These are phyloP conservation scores for Daldinia sp. DNA, from an alignment of 2,329 filamentous ascomycete species.

Conservation along the genomic window DNA sequence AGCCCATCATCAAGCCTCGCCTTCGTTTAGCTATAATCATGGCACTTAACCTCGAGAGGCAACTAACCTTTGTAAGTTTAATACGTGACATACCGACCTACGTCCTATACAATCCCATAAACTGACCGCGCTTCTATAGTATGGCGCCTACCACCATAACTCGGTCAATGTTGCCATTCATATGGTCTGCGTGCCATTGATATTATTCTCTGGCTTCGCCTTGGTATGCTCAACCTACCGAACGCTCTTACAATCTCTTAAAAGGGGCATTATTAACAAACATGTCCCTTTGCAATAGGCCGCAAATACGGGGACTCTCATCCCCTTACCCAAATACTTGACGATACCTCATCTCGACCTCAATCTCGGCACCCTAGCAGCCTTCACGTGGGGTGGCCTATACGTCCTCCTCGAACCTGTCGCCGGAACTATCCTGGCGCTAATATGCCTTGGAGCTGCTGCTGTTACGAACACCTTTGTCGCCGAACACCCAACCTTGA, in stretches of 20 bases:
- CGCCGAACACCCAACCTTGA: slow-evolving; percentile 58
- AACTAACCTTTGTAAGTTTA: slow-evolving; percentile 78
- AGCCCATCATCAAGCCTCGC: slow-evolving; percentile 18
- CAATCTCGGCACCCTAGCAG: slow-evolving; percentile 71
- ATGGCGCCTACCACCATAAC: slow-evolving; percentile 85
- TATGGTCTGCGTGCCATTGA: slow-evolving; percentile 79
- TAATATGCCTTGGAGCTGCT: slow-evolving; percentile 77
- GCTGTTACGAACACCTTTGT: slow-evolving; percentile 80
- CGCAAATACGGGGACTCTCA: slow-evolving; percentile 69
- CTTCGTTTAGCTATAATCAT: slow-evolving; percentile 49
- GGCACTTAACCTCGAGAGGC: slow-evolving; percentile 81
- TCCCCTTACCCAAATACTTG: slow-evolving; percentile 71
- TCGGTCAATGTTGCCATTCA: slow-evolving; percentile 80
- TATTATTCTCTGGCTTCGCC: slow-evolving; percentile 74
- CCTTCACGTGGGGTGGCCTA: slow-evolving; percentile 75
- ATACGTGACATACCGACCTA: neutral
- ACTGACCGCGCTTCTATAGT: slow-evolving; percentile 58
- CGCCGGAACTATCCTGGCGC: slow-evolving; percentile 79
- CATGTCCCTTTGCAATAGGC: slow-evolving; percentile 52
- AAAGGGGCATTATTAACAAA: slow-evolving; percentile 34
- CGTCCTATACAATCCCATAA: neutral
- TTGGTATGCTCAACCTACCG: slow-evolving; percentile 63
- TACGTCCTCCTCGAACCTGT: slow-evolving; percentile 96
- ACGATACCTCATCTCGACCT: slow-evolving; percentile 72
- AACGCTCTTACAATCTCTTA: neutral